Percentiles rank a stretch among this genome's conserved stretches.
Evolutionary conservation across 2,329 filamentous ascomycete genomes (phyloP).

Genomic region (Aspergillus pseudotamarii): DNA sequence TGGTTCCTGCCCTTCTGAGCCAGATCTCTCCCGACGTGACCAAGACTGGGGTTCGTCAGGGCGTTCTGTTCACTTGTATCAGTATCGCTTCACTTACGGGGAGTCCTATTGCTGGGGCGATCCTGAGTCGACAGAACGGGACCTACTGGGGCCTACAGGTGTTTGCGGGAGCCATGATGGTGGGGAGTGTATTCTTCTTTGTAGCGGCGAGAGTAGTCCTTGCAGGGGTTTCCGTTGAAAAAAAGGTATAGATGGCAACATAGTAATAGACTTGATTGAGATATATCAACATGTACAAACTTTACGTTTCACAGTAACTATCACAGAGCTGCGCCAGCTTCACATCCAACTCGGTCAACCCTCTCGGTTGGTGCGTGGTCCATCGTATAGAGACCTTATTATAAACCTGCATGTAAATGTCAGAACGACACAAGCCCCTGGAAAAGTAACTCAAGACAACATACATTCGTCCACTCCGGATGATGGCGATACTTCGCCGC

Average conservation of each 20-base stretch:
- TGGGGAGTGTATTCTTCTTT: slow-evolving; percentile 45
- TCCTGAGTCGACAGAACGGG: slow-evolving; percentile 53
- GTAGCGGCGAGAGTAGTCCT: slow-evolving; percentile 22
- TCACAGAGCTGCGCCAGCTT: not conserved
- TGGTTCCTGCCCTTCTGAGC: slow-evolving; percentile 66
- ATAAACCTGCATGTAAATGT: not conserved
- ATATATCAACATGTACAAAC: not conserved
- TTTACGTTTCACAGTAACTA: not conserved
- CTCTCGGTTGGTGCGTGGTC: not conserved
- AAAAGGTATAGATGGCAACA: not conserved
- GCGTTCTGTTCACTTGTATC: slow-evolving; percentile 63
- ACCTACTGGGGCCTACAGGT: slow-evolving; percentile 64
- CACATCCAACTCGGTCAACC: not conserved
- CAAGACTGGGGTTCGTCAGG: slow-evolving; percentile 68
- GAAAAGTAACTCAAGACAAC: not conserved
- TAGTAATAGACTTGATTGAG: not conserved
- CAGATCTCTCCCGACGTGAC: slow-evolving; percentile 67
- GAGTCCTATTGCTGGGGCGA: slow-evolving; percentile 67
- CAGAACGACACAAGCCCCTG: not conserved
- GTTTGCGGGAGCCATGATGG: slow-evolving; percentile 61
- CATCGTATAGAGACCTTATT: not conserved
- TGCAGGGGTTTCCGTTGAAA: not conserved
- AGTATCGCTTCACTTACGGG: slow-evolving; percentile 67
- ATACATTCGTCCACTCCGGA: not conserved
- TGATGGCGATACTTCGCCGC: not conserved